Percentiles rank a stretch among this genome's conserved stretches.
phyloP scores from a whole-genome alignment of 148 eudicot genomes.

The Camellia japonica region DNA sequence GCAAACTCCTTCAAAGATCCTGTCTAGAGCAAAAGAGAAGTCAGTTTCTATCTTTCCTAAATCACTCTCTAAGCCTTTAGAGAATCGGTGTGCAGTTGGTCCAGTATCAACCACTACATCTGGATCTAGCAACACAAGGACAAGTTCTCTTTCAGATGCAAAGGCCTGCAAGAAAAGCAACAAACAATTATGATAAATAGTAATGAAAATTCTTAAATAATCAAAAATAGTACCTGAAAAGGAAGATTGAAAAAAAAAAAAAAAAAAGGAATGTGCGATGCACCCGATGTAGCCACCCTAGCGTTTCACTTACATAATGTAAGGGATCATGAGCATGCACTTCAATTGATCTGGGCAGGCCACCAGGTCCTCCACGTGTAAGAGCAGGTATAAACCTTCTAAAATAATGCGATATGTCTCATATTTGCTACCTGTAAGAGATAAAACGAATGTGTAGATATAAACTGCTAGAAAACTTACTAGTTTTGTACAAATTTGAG shows the following conservation, averaged over 20 bases:
- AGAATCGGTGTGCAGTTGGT: constrained; percentile 64
- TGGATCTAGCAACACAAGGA: constrained; percentile 88
- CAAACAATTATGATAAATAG: not conserved
- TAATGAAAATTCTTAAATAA: constrained; percentile 17
- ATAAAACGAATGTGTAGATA: not conserved
- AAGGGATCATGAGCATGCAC: constrained; percentile 99
- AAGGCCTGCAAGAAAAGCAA: constrained; percentile 55
- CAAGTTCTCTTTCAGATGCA: constrained; percentile 99
- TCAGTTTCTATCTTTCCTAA: constrained; percentile 71
- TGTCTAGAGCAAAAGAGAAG: constrained; percentile 91
- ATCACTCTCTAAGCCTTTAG: constrained; percentile 51
- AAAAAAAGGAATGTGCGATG: not conserved
- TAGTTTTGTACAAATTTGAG: not conserved
- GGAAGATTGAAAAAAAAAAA: not conserved
- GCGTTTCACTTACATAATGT: constrained; percentile 96
- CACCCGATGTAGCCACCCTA: constrained; percentile 99
- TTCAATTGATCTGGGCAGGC: constrained; percentile 98
- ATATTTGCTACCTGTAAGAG: constrained; percentile 79
- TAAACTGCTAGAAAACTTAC: not conserved
- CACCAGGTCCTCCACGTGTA: constrained; percentile 99
- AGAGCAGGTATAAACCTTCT: constrained; percentile 97
- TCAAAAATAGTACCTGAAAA: not conserved
- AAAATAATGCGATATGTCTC: constrained; percentile 91
- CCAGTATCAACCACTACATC: constrained; percentile 80
- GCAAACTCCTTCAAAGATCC: constrained; percentile 99